Percentiles rank a stretch among this genome's conserved stretches.
Evolutionary conservation across 495 filamentous ascomycete genomes (phyloP).

Genomic region (Niebla homalea): DNA sequence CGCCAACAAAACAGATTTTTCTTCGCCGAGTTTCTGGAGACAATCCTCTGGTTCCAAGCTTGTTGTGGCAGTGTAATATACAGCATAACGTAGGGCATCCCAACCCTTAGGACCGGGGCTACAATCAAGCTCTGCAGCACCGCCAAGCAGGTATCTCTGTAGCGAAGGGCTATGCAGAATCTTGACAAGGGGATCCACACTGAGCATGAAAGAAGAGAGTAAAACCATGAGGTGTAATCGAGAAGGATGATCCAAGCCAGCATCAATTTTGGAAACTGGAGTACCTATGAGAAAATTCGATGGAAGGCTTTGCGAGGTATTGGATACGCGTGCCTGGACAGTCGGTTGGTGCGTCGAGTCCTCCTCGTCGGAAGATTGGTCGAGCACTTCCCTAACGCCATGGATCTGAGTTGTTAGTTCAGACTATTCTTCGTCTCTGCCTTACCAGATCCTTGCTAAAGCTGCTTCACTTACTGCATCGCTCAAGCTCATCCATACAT

Average conservation of each 20-base stretch:
- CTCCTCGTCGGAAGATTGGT: not conserved
- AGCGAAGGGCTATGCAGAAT: slow-evolving; percentile 28
- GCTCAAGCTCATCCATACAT: slow-evolving; percentile 1
- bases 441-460: too few relatives aligned
- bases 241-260: not conserved
- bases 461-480: not conserved
- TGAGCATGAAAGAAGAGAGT: slow-evolving; percentile 19
- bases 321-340: not conserved
- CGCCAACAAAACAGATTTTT: slow-evolving; percentile 25
- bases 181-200: slow-evolving; percentile 30
- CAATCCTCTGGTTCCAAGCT: slow-evolving; percentile 33
- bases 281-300: not conserved
- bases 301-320: not conserved
- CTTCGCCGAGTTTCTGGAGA: slow-evolving; percentile 25
- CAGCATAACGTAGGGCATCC: slow-evolving; percentile 32
- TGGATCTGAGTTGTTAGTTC: not conserved
- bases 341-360: not conserved
- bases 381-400: not conserved
- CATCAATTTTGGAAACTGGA: not conserved
- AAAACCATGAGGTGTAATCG: slow-evolving; percentile 15
- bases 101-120: slow-evolving; percentile 23
- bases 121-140: slow-evolving; percentile 24
- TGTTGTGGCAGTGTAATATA: slow-evolving; percentile 39
- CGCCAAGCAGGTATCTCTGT: slow-evolving; percentile 20
- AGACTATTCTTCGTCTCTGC: too few relatives aligned